phyloP scores from a whole-genome alignment of 441 rosid genomes.

The Brassica hybrid region DNA sequence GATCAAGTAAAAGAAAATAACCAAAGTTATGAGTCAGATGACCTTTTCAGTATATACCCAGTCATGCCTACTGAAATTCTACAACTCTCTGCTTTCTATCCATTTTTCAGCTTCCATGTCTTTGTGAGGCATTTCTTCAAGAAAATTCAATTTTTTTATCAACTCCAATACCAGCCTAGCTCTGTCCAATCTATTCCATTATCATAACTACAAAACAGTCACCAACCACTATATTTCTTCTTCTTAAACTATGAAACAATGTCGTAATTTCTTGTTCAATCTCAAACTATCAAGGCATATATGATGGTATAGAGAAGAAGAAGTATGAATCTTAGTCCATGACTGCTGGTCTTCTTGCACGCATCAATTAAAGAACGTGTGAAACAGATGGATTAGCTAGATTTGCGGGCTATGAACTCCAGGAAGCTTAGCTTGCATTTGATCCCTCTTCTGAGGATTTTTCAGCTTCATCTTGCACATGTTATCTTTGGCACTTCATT shows the following conservation, averaged over 20 bases:
- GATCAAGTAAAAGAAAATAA: not conserved
- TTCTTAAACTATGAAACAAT: not conserved
- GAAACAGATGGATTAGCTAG: not conserved
- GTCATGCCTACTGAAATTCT: not conserved
- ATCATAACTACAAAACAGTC: not conserved
- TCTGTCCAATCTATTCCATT: not conserved
- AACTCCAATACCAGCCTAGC: not conserved
- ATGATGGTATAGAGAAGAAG: no score
- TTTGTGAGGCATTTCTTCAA: not conserved
- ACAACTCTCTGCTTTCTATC: not conserved
- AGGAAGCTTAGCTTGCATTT: no score
- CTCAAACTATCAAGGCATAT: not conserved
- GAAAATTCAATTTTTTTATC: not conserved
- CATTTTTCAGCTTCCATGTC: not conserved
- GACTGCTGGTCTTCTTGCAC: not conserved
- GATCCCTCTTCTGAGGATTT: no score
- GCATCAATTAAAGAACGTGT: not conserved
- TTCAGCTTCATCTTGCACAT: no score
- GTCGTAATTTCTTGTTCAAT: not conserved
- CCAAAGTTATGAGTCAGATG: not conserved
- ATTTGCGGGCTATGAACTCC: no score
- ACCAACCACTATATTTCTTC: not conserved
- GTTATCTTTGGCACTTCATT: no score
- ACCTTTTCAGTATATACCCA: not conserved
- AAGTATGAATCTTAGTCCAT: no score